Evolutionary conservation across 2,329 filamentous ascomycete genomes (phyloP), one percentile per base, ranked within the genome.

Genomic region (Leptographium flavum): DNA sequence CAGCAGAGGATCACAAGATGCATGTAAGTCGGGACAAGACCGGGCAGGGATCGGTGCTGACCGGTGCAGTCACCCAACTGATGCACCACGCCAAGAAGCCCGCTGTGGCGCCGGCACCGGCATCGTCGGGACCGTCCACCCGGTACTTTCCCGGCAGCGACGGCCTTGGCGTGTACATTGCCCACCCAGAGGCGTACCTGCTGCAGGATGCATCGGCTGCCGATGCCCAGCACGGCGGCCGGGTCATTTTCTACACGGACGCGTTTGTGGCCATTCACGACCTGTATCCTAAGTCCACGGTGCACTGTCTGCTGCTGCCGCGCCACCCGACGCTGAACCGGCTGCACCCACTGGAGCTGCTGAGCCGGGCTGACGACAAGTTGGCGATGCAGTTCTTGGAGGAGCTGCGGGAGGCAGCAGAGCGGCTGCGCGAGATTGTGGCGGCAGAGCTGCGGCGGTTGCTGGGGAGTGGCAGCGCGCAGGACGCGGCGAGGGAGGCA

Each of bases 261-360:
- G 64, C 77, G 49, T 86, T 82, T 52, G 83, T 88, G 42, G 74
- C 79, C 19, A 84, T 96, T 59, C 73, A 81, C 54, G 92, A 98
- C 64, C 68, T 78, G 49, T 98, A 78, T 58, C 88, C 92, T 9
- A 98, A 96, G 62, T 76, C 84, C 4, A 78, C 75, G 4, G 70
- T 95, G 4, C 92, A 98, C 64, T 71, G 86, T 1, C 82, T 98
- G 3, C 75, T 96, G n/a, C 76, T 96, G 5, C 86, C 88, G 7
- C 82, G 88, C 42, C 75, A 82, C 35, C 57, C 68, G 5, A 79
- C 94, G 53, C 31, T 47, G 25, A 51, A 36, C 48, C 46, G 43
- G 21, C 21, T 15, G 43, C 45, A 45, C 27, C 42, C 42, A 4
- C 71, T 80, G 27, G 79, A 93, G 58, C 25, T 47, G 37, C 30